These are phyloP conservation scores for Pythium biforme DNA, from an alignment of 352 stramenopile genomes.

Conservation along the genomic window DNA sequence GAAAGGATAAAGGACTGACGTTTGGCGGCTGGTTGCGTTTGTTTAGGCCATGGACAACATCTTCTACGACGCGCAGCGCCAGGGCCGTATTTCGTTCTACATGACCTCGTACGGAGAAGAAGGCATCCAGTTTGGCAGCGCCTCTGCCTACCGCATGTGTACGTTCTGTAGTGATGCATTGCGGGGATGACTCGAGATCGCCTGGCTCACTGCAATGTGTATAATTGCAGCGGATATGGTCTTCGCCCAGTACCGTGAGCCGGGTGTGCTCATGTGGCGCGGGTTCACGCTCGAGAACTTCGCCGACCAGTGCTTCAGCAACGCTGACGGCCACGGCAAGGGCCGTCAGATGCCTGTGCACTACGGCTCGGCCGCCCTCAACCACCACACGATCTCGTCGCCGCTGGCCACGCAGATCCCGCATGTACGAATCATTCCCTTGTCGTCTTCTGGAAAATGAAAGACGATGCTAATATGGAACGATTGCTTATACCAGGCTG, in stretches of 20 bases:
- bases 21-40: slow-evolving; percentile 1
- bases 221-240: slow-evolving; percentile 85
- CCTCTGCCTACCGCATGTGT: slow-evolving; percentile 84
- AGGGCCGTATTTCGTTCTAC: slow-evolving; percentile 99
- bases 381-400: slow-evolving; percentile 98
- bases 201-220: neutral
- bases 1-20: neutral
- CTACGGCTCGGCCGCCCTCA: slow-evolving; percentile 94
- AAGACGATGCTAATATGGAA: neutral
- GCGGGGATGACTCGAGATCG: neutral
- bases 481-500: slow-evolving; percentile 63
- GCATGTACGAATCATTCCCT: slow-evolving; percentile 41
- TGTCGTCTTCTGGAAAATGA: neutral
- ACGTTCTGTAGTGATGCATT: neutral
- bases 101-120: slow-evolving; percentile 96
- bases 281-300: slow-evolving; percentile 97
- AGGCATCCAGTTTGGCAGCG: slow-evolving; percentile 93
- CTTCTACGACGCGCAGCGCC: slow-evolving; percentile 96
- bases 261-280: slow-evolving; percentile 97
- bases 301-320: slow-evolving; percentile 96
- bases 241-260: slow-evolving; percentile 98
- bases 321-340: slow-evolving; percentile 93
- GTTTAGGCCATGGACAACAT: slow-evolving; percentile 97
- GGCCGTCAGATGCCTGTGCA: slow-evolving; percentile 98
- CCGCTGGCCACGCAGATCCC: slow-evolving; percentile 97